These are phyloP conservation scores for Colletotrichum musicola DNA, from an alignment of 2,329 filamentous ascomycete species.

Conservation along the genomic window DNA sequence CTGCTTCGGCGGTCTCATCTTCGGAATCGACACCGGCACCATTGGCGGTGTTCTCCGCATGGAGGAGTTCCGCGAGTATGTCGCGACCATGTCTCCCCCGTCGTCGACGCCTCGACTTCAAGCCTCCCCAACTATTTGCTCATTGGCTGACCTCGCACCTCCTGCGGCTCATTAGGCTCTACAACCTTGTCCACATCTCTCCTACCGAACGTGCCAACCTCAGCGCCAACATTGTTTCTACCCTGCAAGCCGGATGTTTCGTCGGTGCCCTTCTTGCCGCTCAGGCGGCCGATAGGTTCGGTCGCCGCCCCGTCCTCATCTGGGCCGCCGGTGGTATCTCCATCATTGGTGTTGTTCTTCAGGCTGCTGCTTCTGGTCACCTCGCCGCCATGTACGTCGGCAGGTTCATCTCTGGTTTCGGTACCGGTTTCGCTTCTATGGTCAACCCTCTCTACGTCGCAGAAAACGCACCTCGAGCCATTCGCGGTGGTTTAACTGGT, in stretches of 20 bases:
- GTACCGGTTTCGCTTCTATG: slow-evolving; percentile 64
- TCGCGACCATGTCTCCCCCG: slow-evolving; percentile 20
- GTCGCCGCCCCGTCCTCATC: slow-evolving; percentile 64
- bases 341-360: slow-evolving; percentile 57
- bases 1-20: slow-evolving; percentile 38
- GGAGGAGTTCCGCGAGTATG: slow-evolving; percentile 41
- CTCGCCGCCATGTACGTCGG: slow-evolving; percentile 69
- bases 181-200: slow-evolving; percentile 26
- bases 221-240: slow-evolving; percentile 51
- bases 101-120: too few relatives aligned
- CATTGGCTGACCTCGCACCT: slow-evolving; percentile 38
- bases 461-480: slow-evolving; percentile 66
- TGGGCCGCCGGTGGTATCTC: slow-evolving; percentile 62
- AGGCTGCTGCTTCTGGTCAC: slow-evolving; percentile 53
- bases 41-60: slow-evolving; percentile 46
- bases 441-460: slow-evolving; percentile 70
- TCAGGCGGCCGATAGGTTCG: slow-evolving; percentile 67
- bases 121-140: slow-evolving; percentile 12
- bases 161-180: slow-evolving; percentile 31
- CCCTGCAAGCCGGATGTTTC: slow-evolving; percentile 67
- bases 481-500: slow-evolving; percentile 64
- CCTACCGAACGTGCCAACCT: slow-evolving; percentile 34
- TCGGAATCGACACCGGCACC: slow-evolving; percentile 45
- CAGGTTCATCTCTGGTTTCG: slow-evolving; percentile 62
- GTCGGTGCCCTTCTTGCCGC: slow-evolving; percentile 67